These are phyloP conservation scores for Seiridium unicorne DNA, from an alignment of 2,329 filamentous ascomycete genomes.

Conservation along the genomic window DNA sequence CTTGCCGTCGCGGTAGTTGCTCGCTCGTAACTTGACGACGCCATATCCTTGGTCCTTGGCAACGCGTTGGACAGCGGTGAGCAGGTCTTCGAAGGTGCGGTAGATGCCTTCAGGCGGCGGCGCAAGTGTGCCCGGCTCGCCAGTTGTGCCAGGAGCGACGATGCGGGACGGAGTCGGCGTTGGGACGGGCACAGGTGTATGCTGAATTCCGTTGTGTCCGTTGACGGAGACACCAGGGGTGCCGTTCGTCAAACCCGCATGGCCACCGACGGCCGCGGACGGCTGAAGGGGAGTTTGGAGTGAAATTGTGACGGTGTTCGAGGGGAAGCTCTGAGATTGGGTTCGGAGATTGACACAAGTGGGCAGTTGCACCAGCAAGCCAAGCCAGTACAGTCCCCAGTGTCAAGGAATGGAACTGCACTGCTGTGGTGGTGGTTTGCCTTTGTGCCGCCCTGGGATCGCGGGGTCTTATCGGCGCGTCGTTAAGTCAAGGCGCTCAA, in stretches of 20 bases:
- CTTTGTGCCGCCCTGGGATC: not conserved
- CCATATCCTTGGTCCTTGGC: conserved; percentile 63
- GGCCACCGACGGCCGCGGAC: conserved; percentile 29
- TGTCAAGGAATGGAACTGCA: not conserved
- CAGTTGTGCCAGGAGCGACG: conserved; percentile 9
- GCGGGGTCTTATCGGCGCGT: not conserved
- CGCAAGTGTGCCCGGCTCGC: conserved; percentile 36
- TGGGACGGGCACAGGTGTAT: conserved; percentile 12
- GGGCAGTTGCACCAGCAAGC: not conserved
- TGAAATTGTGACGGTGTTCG: conserved; percentile 31
- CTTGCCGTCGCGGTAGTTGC: conserved; percentile 62
- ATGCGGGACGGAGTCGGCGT: conserved; percentile 10
- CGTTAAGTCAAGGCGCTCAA: not conserved
- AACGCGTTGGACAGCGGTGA: conserved; percentile 55
- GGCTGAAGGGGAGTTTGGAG: conserved; percentile 24
- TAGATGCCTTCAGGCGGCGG: conserved; percentile 62
- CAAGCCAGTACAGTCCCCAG: not conserved
- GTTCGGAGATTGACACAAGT: not conserved
- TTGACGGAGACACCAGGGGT: conserved; percentile 22
- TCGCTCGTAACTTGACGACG: conserved; percentile 61
- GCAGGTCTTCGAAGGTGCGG: conserved; percentile 56
- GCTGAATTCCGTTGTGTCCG: conserved; percentile 9
- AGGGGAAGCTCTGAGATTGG: conserved; percentile 1
- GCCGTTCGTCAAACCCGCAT: conserved; percentile 21
- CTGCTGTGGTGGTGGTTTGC: not conserved